Evolutionary conservation across 2,329 filamentous ascomycete species (phyloP).

Genomic region (Fusarium pseudonygamai): DNA sequence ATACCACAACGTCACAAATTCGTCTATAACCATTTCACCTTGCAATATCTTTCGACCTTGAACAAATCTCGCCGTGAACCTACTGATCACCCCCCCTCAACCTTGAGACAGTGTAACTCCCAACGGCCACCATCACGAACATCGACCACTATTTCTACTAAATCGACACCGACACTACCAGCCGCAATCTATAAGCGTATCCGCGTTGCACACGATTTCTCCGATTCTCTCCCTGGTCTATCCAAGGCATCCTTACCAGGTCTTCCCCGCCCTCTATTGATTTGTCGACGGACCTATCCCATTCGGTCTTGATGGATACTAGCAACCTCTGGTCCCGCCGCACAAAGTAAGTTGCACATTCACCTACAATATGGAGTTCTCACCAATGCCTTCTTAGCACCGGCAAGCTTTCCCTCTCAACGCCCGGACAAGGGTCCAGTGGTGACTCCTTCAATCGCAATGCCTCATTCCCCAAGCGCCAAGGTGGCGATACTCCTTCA

Average conservation of each 20-base stretch:
- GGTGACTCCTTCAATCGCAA: slow-evolving; percentile 69
- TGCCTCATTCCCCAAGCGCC: slow-evolving; percentile 74
- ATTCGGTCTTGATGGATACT: slow-evolving; percentile 62
- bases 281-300: slow-evolving; percentile 37
- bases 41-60: slow-evolving; percentile 13
- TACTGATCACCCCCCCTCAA: slow-evolving; percentile 34
- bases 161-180: not conserved
- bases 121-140: slow-evolving; percentile 27
- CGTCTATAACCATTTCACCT: not conserved
- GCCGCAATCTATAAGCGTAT: not conserved
- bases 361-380: slow-evolving; percentile 2
- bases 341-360: slow-evolving; percentile 72
- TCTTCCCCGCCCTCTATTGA: slow-evolving; percentile 39
- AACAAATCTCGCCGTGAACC: slow-evolving; percentile 7
- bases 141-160: slow-evolving; percentile 8
- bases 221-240: slow-evolving; percentile 3
- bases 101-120: slow-evolving; percentile 30
- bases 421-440: slow-evolving; percentile 66
- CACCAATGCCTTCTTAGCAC: slow-evolving; percentile 60
- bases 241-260: slow-evolving; percentile 34
- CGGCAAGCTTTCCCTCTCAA: slow-evolving; percentile 92
- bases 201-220: slow-evolving; percentile 9
- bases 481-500: slow-evolving; percentile 72
- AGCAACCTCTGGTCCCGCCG: slow-evolving; percentile 79
- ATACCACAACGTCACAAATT: slow-evolving; percentile 14